These are phyloP conservation scores for Fraxinus excelsior DNA, from an alignment of 257 asterid genomes.

Conservation along the genomic window DNA sequence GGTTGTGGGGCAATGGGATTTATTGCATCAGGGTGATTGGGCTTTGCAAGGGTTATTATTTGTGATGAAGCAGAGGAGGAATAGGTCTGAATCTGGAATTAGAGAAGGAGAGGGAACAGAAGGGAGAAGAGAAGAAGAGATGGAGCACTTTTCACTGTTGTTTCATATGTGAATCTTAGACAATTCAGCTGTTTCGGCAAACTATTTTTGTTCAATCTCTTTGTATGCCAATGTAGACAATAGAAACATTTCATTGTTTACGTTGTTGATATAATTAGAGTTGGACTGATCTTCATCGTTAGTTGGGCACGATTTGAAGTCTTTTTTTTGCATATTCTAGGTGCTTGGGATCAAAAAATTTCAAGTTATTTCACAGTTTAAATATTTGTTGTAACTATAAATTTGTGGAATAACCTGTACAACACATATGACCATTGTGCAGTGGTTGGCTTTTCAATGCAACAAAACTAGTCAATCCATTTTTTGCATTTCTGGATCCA, in stretches of 20 bases:
- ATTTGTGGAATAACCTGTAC: constrained; percentile 2
- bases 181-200: neutral
- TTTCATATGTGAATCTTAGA: neutral
- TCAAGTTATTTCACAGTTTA: neutral
- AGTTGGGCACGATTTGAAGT: neutral
- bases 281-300: neutral
- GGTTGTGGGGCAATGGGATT: neutral
- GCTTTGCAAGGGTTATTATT: neutral
- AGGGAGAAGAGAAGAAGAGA: neutral
- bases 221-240: neutral
- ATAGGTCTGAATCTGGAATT: neutral
- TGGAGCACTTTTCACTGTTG: neutral
- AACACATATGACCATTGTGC: constrained; percentile 35
- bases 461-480: constrained; percentile 90
- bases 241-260: neutral
- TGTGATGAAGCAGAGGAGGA: neutral
- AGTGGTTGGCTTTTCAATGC: constrained; percentile 98
- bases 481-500: constrained; percentile 87
- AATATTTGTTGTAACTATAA: neutral
- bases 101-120: neutral
- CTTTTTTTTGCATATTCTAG: neutral
- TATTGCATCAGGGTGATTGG: neutral
- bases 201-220: neutral
- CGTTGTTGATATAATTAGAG: neutral
- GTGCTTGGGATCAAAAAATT: constrained; percentile 2